A percentile compares a stretch with the other conserved stretches of the same genome.
Conservation (phyloP, 2,329 filamentous ascomycete genomes). For the Lachnellula arida region DNA sequence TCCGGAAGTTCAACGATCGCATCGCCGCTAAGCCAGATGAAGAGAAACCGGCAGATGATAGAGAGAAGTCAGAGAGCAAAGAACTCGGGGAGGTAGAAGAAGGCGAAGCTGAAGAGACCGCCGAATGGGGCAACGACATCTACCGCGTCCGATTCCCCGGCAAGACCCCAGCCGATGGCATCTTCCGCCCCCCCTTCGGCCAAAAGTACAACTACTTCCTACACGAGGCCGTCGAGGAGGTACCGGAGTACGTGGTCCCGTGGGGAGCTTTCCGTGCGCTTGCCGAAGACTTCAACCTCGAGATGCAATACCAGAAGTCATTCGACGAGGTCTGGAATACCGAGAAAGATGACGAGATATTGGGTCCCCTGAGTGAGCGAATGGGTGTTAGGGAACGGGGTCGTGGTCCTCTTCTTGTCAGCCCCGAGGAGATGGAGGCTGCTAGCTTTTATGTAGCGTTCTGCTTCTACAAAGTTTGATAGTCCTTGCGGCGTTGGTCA, state of each 20-base stretch:
- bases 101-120: conserved; percentile 57
- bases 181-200: conserved; percentile 90
- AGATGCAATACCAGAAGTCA: conserved; percentile 87
- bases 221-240: conserved; percentile 90
- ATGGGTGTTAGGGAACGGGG: conserved; percentile 83
- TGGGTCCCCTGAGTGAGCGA: conserved; percentile 85
- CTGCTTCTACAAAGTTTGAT: conserved; percentile 90
- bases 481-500: no score
- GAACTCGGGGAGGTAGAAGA: conserved; percentile 49
- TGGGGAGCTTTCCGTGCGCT: conserved; percentile 97
- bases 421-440: conserved; percentile 86
- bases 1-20: conserved; percentile 69
- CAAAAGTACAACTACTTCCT: conserved; percentile 99
- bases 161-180: conserved; percentile 75
- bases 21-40: conserved; percentile 38
- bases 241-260: conserved; percentile 95
- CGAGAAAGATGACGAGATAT: conserved; percentile 76
- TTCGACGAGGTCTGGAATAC: conserved; percentile 90
- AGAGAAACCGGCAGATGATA: conserved; percentile 35
- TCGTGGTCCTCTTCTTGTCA: conserved; percentile 62
- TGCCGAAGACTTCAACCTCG: conserved; percentile 94
- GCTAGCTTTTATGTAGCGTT: conserved; percentile 90
- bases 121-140: conserved; percentile 89
- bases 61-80: conserved; percentile 30
- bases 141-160: conserved; percentile 88